Conservation (phyloP, 75 land plant species). For the Pinus albicaulis region DNA sequence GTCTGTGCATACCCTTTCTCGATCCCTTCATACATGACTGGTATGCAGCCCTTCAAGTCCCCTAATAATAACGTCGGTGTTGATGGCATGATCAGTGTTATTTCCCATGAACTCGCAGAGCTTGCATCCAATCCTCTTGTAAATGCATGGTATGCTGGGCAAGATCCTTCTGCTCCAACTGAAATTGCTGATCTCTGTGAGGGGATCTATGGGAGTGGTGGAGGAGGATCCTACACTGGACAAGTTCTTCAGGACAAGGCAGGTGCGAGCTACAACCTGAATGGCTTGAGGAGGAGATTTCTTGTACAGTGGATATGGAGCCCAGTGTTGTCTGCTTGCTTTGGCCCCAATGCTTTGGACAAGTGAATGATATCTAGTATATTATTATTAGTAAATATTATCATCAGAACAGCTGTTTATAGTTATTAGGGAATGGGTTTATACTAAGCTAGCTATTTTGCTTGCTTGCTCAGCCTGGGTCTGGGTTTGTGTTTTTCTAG, state of each 20-base stretch:
- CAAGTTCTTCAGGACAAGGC: conserved; percentile 24
- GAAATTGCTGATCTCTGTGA: conserved; percentile 72
- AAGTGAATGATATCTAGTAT: background rate
- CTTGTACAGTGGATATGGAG: conserved; percentile 30
- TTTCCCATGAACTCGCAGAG: conserved; percentile 69
- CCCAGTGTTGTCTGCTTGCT: conserved; percentile 5
- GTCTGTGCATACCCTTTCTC: conserved; percentile 76
- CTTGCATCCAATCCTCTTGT: conserved; percentile 56
- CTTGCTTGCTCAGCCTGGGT: too few species aligned
- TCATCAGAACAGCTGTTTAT: too few species aligned
- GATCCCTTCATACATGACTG: conserved; percentile 48
- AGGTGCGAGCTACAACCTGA: conserved; percentile 52
- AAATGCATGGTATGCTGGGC: conserved; percentile 71
- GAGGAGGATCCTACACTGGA: conserved; percentile 67
- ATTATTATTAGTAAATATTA: too few species aligned
- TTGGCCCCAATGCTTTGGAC: conserved; percentile 16
- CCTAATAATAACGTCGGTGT: conserved; percentile 66
- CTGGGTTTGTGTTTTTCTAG: too few species aligned
- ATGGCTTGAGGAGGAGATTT: conserved; percentile 29
- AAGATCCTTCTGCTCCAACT: conserved; percentile 50
- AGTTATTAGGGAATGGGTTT: too few species aligned
- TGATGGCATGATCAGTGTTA: conserved; percentile 75
- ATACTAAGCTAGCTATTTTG: too few species aligned
- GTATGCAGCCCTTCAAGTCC: conserved; percentile 35
- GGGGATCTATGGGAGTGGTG: conserved; percentile 70